Conservation (phyloP, 2,329 filamentous ascomycete genomes). For the Volutella citrinella region DNA sequence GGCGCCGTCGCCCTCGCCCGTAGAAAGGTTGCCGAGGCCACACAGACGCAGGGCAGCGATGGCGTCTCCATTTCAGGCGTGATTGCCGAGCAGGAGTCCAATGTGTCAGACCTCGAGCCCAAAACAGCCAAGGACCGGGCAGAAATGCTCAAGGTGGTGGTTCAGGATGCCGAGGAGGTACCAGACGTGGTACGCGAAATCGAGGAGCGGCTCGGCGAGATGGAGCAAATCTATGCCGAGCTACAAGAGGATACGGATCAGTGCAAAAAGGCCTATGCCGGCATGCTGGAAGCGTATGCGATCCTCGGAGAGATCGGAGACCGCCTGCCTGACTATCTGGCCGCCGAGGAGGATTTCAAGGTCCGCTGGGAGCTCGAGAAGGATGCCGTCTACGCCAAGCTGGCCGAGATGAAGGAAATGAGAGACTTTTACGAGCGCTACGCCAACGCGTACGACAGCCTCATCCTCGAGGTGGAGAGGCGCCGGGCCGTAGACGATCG, state of each 20-base stretch:
- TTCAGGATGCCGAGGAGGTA: constrained; percentile 66
- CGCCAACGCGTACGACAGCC: constrained; percentile 74
- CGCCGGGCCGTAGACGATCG: constrained; percentile 70
- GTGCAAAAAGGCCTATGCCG: constrained; percentile 45
- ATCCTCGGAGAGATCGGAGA: constrained; percentile 66
- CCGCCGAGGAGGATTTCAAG: constrained; percentile 62
- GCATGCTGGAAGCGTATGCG: constrained; percentile 60
- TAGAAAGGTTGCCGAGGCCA: constrained; percentile 64
- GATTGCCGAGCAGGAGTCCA: constrained; percentile 55
- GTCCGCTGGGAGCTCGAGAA: constrained; percentile 73
- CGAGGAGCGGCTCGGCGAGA: constrained; percentile 69
- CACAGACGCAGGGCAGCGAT: constrained; percentile 43
- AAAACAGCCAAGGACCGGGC: constrained; percentile 72
- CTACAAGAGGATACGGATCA: constrained; percentile 62
- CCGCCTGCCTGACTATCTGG: constrained; percentile 63
- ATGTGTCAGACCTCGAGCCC: constrained; percentile 57
- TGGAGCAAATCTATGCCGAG: constrained; percentile 67
- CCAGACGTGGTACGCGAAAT: constrained; percentile 69
- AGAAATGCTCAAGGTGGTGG: constrained; percentile 80
- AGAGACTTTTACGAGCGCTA: constrained; percentile 86
- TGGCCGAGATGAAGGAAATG: constrained; percentile 75
- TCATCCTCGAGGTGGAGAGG: constrained; percentile 80
- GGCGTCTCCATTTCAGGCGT: constrained; percentile 64
- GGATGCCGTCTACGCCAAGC: constrained; percentile 62
- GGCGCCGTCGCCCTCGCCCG: constrained; percentile 69